These are phyloP conservation scores for Albugo candida DNA, from an alignment of 352 stramenopile genomes.

Conservation along the genomic window DNA sequence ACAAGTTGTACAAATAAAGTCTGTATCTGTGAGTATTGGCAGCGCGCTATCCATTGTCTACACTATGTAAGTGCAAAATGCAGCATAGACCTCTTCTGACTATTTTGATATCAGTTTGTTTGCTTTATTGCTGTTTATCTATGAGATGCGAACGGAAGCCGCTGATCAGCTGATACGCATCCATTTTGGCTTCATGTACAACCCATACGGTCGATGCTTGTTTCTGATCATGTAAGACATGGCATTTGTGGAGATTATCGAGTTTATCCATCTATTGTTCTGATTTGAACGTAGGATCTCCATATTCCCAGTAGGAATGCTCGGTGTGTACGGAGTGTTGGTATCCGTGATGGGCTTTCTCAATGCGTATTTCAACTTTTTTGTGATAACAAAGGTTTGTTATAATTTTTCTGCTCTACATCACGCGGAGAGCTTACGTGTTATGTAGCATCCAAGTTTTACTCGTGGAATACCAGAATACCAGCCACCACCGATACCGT, in stretches of 20 bases:
- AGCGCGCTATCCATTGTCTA: slow-evolving; percentile 62
- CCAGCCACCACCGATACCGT: slow-evolving; percentile 29
- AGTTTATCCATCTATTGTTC: not conserved
- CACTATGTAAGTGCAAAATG: slow-evolving; percentile 38
- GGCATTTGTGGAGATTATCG: not conserved
- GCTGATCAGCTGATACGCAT: slow-evolving; percentile 49
- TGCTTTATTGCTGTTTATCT: slow-evolving; percentile 59
- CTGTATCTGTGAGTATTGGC: slow-evolving; percentile 49
- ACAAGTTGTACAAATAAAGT: slow-evolving; percentile 42
- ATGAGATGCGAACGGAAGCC: slow-evolving; percentile 53
- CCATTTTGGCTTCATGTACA: slow-evolving; percentile 82
- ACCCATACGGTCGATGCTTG: slow-evolving; percentile 64
- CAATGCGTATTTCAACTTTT: slow-evolving; percentile 81
- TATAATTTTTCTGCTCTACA: not conserved
- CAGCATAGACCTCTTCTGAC: not conserved
- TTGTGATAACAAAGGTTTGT: slow-evolving; percentile 66
- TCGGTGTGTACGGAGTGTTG: slow-evolving; percentile 55
- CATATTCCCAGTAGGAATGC: slow-evolving; percentile 78
- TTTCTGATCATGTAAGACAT: slow-evolving; percentile 62
- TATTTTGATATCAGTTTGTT: slow-evolving; percentile 33
- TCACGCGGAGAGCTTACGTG: not conserved
- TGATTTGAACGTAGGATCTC: slow-evolving; percentile 34
- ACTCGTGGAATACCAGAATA: slow-evolving; percentile 70
- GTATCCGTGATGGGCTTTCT: slow-evolving; percentile 54
- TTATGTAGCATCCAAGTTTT: slow-evolving; percentile 46